Percentiles rank a stretch among this genome's conserved stretches.
Conservation (phyloP, 2,329 filamentous ascomycete species). For the Fusarium sp. region DNA sequence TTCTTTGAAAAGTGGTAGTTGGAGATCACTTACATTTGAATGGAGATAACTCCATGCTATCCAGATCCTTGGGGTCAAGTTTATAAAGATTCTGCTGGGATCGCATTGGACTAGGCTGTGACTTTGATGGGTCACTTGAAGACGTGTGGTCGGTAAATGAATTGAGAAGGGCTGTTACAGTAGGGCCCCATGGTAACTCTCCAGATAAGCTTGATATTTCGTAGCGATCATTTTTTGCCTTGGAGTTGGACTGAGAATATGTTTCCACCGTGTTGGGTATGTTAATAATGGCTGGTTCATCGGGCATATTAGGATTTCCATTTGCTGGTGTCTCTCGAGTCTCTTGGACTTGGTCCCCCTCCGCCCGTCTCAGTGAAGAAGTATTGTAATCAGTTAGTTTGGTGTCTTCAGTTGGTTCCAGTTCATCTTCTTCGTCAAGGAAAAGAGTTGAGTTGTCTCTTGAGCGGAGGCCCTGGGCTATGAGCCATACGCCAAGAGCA, state of each 20-base stretch:
- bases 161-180: constrained; percentile 19
- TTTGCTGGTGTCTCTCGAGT: not conserved
- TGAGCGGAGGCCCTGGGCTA: constrained; percentile 46
- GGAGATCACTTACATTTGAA: constrained; percentile 44
- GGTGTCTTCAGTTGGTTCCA: not conserved
- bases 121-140: constrained; percentile 48
- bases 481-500: constrained; percentile 51
- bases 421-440: constrained; percentile 21
- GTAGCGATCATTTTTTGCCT: not conserved
- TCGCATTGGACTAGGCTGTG: constrained; percentile 46
- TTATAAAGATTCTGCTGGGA: constrained; percentile 42
- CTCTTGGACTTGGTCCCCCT: not conserved
- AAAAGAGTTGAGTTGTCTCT: constrained; percentile 38
- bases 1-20: not conserved
- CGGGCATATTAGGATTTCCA: not conserved
- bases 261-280: not conserved
- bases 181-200: constrained; percentile 16
- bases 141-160: constrained; percentile 41
- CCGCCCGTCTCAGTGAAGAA: not conserved
- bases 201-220: not conserved
- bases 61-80: constrained; percentile 46
- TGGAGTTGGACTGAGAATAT: not conserved
- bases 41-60: constrained; percentile 49
- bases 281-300: not conserved
- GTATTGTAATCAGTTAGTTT: not conserved